phyloP scores from a whole-genome alignment of 805 yeast genomes.

The Ogataea kodamae region DNA sequence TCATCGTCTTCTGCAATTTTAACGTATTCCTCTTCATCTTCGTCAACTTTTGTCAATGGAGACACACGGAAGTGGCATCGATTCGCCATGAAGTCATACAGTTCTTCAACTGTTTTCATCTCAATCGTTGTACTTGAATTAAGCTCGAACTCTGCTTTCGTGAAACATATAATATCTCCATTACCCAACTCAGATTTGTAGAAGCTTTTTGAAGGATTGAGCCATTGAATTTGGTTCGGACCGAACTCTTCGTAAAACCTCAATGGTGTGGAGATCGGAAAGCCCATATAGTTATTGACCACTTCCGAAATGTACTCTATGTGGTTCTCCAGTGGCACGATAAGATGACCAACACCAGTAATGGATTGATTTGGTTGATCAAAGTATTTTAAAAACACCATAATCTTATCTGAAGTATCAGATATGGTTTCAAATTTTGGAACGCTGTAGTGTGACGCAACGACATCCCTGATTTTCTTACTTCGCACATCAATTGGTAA shows the following conservation, averaged over 20 bases:
- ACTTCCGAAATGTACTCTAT: conserved; percentile 40
- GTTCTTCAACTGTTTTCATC: conserved; percentile 39
- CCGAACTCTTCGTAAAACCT: conserved; percentile 60
- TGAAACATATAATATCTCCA: conserved; percentile 61
- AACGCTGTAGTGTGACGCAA: conserved; percentile 11
- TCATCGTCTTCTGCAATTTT: conserved; percentile 35
- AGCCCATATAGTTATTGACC: conserved; percentile 41
- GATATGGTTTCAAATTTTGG: conserved; percentile 24
- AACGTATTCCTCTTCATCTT: conserved; percentile 49
- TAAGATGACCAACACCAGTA: conserved; percentile 62
- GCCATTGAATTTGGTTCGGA: conserved; percentile 45
- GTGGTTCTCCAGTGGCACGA: conserved; percentile 46
- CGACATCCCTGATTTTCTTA: conserved; percentile 10
- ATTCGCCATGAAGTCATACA: conserved; percentile 53
- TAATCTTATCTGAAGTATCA: conserved; percentile 22
- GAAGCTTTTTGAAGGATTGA: conserved; percentile 41
- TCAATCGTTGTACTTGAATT: conserved; percentile 7
- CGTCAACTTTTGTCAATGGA: conserved; percentile 39
- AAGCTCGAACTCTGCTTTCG: conserved; percentile 18
- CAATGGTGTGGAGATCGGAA: conserved; percentile 33
- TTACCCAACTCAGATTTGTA: conserved; percentile 55
- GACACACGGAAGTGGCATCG: conserved; percentile 57
- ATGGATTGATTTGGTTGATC: conserved; percentile 47
- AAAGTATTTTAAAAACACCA: conserved; percentile 30
- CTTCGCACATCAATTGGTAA: conserved; percentile 12